phyloP scores from a whole-genome alignment of 176 grass and related monocot species.

The Oryza coarctata region DNA sequence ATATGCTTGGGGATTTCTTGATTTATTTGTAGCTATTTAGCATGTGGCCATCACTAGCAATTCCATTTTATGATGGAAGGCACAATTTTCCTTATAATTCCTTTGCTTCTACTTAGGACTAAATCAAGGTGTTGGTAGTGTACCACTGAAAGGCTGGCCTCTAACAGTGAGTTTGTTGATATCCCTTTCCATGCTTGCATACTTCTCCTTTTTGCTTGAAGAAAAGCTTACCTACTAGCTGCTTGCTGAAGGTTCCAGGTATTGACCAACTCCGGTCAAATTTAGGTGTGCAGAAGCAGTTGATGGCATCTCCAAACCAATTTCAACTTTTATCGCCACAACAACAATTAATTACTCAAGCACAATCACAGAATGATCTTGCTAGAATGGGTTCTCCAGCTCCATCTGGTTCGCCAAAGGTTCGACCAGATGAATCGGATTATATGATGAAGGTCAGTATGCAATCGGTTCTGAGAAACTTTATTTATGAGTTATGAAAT shows the following conservation, averaged over 20 bases:
- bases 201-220: not conserved
- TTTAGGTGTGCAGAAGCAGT: constrained; percentile 78
- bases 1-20: not conserved
- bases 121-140: constrained; percentile 84
- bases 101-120: constrained; percentile 53
- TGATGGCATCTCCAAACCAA: constrained; percentile 76
- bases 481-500: not conserved
- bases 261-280: constrained; percentile 85
- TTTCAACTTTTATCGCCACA: constrained; percentile 84
- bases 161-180: constrained; percentile 61
- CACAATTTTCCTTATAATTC: constrained; percentile 33
- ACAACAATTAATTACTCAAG: constrained; percentile 75
- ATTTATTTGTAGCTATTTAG: constrained; percentile 19
- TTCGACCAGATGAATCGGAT: constrained; percentile 58
- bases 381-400: constrained; percentile 79
- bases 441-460: constrained; percentile 67
- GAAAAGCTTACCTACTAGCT: constrained; percentile 35
- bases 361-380: constrained; percentile 74
- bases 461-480: constrained; percentile 8
- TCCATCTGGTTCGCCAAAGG: constrained; percentile 72
- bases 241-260: constrained; percentile 63
- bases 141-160: constrained; percentile 96
- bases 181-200: constrained; percentile 7
- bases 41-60: not conserved
- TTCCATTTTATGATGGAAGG: not conserved